A percentile compares a stretch with the other conserved stretches of the same genome.
These are phyloP conservation scores for Fusarium sp. DNA, from an alignment of 2,329 filamentous ascomycete species.

Conservation along the genomic window DNA sequence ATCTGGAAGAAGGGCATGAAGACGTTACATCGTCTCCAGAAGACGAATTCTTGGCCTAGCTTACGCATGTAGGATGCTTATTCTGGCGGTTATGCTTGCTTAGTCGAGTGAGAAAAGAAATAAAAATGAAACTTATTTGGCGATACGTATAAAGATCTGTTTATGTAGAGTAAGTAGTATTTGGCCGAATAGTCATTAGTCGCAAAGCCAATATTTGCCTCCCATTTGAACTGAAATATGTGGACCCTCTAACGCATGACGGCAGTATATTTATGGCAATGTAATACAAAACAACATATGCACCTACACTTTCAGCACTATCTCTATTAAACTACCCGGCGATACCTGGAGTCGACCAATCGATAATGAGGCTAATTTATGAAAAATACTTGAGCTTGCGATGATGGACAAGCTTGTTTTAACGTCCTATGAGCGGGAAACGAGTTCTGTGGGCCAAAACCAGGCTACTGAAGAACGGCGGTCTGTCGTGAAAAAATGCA, in stretches of 20 bases:
- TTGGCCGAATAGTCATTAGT: background rate
- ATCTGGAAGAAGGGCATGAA: background rate
- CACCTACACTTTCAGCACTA: background rate
- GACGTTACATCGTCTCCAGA: background rate
- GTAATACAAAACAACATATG: background rate
- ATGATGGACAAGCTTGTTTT: background rate
- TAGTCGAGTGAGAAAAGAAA: too few species aligned
- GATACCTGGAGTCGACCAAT: background rate
- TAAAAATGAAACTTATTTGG: background rate
- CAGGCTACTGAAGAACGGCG: background rate
- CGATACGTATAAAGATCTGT: background rate
- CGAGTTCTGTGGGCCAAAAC: background rate
- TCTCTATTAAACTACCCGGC: background rate
- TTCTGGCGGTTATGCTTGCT: too few species aligned
- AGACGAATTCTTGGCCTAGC: too few species aligned
- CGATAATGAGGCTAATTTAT: too few species aligned
- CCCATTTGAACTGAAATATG: background rate
- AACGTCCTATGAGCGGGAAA: background rate
- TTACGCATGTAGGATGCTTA: too few species aligned
- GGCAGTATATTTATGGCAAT: background rate
- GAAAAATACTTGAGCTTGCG: background rate
- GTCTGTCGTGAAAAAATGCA: background rate
- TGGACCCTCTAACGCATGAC: background rate
- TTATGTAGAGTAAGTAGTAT: background rate
- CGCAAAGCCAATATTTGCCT: background rate